These are phyloP conservation scores for Raphanus hybrid DNA, from an alignment of 441 rosid genomes.

Conservation along the genomic window DNA sequence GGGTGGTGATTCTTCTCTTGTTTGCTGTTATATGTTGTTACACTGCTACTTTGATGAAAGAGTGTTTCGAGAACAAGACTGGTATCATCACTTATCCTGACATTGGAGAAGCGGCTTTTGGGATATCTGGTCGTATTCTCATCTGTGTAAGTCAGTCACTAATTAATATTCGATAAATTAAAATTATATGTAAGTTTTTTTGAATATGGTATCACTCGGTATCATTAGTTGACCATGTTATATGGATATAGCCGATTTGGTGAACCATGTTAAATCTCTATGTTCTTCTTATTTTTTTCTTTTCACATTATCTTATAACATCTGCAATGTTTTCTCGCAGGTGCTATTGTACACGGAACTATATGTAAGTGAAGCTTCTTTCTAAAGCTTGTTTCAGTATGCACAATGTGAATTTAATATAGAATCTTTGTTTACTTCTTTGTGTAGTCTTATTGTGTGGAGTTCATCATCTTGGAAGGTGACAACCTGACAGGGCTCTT, in stretches of 20 bases:
- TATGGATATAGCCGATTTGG: not conserved
- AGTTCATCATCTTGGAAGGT: slow-evolving; percentile 85
- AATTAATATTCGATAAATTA: too few relatives aligned
- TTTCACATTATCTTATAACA: not conserved
- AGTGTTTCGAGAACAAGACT: slow-evolving; percentile 78
- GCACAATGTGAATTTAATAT: not conserved
- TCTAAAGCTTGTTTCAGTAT: slow-evolving; percentile 15
- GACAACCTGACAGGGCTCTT: slow-evolving; percentile 84
- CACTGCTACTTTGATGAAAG: slow-evolving; percentile 84
- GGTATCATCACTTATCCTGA: slow-evolving; percentile 82
- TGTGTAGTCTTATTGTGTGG: slow-evolving; percentile 76
- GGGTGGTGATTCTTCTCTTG: slow-evolving; percentile 56
- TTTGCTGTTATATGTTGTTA: slow-evolving; percentile 76
- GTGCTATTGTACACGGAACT: slow-evolving; percentile 65
- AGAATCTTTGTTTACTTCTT: slow-evolving; percentile 22
- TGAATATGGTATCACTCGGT: not conserved
- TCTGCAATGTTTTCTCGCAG: slow-evolving; percentile 46
- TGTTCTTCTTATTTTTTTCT: not conserved
- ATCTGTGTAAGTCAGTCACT: slow-evolving; percentile 65
- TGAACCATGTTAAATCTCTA: not conserved
- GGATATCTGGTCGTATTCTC: slow-evolving; percentile 78
- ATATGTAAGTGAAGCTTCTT: slow-evolving; percentile 57
- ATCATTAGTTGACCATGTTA: not conserved
- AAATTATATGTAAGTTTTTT: too few relatives aligned
- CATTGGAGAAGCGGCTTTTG: slow-evolving; percentile 93